A percentile compares a stretch with the other conserved stretches of the same genome.
Evolutionary conservation across 768 basidiomycete species (phyloP).

Genomic region (Tricholoma flavovirens): DNA sequence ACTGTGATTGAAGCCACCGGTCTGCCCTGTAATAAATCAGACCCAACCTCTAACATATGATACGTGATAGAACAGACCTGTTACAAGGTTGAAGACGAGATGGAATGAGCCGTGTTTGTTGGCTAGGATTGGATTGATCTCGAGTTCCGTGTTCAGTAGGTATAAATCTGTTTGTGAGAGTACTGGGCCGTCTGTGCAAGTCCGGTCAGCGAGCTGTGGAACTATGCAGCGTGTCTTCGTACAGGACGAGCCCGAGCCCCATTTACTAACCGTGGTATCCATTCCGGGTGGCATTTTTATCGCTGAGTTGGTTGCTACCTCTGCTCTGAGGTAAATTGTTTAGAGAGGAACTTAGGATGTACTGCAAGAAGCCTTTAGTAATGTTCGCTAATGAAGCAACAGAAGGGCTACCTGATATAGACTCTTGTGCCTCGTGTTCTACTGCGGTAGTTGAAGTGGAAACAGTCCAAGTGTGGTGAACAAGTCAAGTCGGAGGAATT

Average conservation of each 20-base stretch:
- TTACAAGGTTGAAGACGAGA: conserved; percentile 66
- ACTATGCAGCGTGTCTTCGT: conserved; percentile 11
- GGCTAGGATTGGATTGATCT: conserved; percentile 69
- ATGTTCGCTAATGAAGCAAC: neutral
- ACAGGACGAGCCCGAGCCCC: conserved; percentile 41
- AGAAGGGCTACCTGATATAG: neutral
- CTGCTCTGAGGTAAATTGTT: neutral
- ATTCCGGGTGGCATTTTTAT: conserved; percentile 6
- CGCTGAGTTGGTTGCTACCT: neutral
- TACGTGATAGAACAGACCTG: conserved; percentile 36
- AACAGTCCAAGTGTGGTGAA: neutral
- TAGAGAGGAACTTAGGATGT: neutral
- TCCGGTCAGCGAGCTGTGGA: conserved; percentile 1
- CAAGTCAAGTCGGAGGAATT: neutral
- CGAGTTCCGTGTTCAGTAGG: conserved; percentile 62
- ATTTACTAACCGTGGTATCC: conserved; percentile 31
- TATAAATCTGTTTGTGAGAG: conserved; percentile 79
- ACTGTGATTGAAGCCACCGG: conserved; percentile 56
- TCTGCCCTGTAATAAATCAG: conserved; percentile 38
- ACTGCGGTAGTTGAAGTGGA: neutral
- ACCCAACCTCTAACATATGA: neutral
- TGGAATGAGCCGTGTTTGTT: conserved; percentile 45
- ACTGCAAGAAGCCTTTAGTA: neutral
- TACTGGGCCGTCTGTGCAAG: conserved; percentile 63
- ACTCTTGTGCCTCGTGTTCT: neutral